These are phyloP conservation scores for Agrocybe praecox DNA, from an alignment of 768 basidiomycete species.

Conservation along the genomic window DNA sequence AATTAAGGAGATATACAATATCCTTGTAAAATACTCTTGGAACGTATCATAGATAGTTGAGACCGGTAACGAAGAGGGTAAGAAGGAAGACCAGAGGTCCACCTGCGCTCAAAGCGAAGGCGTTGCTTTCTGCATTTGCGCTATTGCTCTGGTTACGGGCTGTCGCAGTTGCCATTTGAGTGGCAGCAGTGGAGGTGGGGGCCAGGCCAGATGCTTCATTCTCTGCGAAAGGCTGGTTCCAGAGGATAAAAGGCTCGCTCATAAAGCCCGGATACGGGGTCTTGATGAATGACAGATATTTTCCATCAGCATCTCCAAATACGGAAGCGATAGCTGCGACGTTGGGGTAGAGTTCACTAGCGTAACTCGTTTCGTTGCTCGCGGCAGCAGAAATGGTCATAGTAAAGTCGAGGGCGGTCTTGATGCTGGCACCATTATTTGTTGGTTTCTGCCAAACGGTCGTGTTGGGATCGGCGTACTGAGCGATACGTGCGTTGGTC, in stretches of 20 bases:
- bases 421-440: conserved; percentile 51
- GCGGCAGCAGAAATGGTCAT: conserved; percentile 44
- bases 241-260: conserved; percentile 49
- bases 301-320: conserved; percentile 66
- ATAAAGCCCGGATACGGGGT: conserved; percentile 39
- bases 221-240: conserved; percentile 52
- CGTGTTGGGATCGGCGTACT: conserved; percentile 44
- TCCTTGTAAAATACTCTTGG: no score
- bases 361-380: conserved; percentile 35
- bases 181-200: neutral
- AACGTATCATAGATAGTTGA: no score
- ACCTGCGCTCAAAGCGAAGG: no score
- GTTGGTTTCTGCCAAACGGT: conserved; percentile 53
- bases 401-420: conserved; percentile 59
- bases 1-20: no score
- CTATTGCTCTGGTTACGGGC: no score
- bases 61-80: no score
- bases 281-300: conserved; percentile 52
- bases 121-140: no score
- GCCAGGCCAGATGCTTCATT: conserved; percentile 10
- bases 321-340: conserved; percentile 57
- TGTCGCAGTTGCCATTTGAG: neutral
- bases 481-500: conserved; percentile 59
- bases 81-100: no score
- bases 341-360: conserved; percentile 54